Evolutionary conservation across 371 early-diverging fungal genomes (phyloP).

Genomic region (Amoeboaphelidium protococcarum): DNA sequence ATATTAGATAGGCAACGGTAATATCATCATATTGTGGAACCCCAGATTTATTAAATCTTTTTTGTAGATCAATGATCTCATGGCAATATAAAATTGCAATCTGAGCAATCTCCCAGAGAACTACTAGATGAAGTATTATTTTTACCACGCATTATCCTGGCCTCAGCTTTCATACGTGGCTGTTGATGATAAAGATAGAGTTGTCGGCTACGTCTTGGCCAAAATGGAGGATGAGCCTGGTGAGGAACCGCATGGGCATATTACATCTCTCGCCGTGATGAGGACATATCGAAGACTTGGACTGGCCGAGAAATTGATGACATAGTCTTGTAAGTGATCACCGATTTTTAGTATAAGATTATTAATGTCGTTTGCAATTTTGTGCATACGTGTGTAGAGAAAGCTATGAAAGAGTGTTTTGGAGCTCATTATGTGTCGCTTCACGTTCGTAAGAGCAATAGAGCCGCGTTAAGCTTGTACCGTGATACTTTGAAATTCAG

Average conservation of each 20-base stretch:
- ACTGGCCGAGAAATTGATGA: constrained; percentile 81
- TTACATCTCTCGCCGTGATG: constrained; percentile 86
- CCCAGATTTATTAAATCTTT: neutral
- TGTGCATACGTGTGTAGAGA: constrained; percentile 14
- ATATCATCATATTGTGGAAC: neutral
- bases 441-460: constrained; percentile 81
- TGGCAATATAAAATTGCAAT: constrained; percentile 83
- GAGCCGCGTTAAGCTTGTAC: constrained; percentile 75
- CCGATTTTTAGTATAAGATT: no score
- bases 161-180: constrained; percentile 89
- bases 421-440: constrained; percentile 61
- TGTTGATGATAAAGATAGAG: constrained; percentile 58
- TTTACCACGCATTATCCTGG: constrained; percentile 85
- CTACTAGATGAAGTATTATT: constrained; percentile 94
- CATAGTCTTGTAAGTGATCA: constrained; percentile 46
- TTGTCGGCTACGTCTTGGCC: constrained; percentile 87
- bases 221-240: constrained; percentile 79
- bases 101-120: constrained; percentile 88
- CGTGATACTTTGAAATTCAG: constrained; percentile 70
- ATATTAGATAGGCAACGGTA: constrained; percentile 35
- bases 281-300: constrained; percentile 80
- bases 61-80: constrained; percentile 36
- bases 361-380: no score
- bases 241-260: constrained; percentile 70
- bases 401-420: constrained; percentile 66